These are phyloP conservation scores for Stachybotrys chartarum DNA, from an alignment of 2,329 filamentous ascomycete species.

Conservation along the genomic window DNA sequence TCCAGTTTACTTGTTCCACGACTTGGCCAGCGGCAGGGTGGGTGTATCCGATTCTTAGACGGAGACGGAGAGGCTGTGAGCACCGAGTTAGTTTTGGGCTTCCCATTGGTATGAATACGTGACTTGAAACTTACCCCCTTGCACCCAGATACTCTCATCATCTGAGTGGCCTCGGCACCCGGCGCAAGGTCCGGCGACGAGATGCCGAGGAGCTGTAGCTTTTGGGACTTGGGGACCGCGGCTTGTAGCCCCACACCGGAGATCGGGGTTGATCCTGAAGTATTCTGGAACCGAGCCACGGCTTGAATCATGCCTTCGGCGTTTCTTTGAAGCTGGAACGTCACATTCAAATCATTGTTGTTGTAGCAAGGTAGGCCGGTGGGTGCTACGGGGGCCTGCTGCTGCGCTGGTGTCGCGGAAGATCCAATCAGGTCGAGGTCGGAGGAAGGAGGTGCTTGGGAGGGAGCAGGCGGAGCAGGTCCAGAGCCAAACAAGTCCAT, in stretches of 20 bases:
- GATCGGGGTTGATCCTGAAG: constrained; percentile 55
- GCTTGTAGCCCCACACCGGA: constrained; percentile 80
- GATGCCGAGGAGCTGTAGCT: constrained; percentile 84
- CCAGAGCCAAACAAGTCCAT: constrained; percentile 76
- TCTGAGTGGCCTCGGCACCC: constrained; percentile 79
- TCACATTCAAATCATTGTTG: constrained; percentile 76
- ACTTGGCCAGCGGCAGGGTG: constrained; percentile 64
- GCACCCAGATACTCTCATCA: constrained; percentile 79
- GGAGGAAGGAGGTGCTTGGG: constrained; percentile 30
- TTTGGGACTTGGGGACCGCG: constrained; percentile 93
- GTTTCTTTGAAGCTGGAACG: constrained; percentile 77
- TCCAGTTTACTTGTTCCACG: constrained; percentile 95
- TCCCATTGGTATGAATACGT: not conserved
- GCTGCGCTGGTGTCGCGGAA: constrained; percentile 40
- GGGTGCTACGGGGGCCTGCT: constrained; percentile 31
- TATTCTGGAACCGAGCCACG: constrained; percentile 76
- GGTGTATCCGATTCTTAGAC: constrained; percentile 76
- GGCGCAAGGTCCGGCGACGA: constrained; percentile 70
- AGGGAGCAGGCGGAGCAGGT: constrained; percentile 25
- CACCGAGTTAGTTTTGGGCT: constrained; percentile 6
- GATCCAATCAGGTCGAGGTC: constrained; percentile 41
- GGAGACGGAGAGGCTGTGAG: constrained; percentile 69
- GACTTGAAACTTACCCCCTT: constrained; percentile 67
- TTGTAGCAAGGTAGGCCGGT: constrained; percentile 68
- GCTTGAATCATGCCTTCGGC: constrained; percentile 75